Percentiles rank a stretch among this genome's conserved stretches.
Evolutionary conservation across 257 asterid genomes (phyloP).

Genomic region (Solanum neorickii): DNA sequence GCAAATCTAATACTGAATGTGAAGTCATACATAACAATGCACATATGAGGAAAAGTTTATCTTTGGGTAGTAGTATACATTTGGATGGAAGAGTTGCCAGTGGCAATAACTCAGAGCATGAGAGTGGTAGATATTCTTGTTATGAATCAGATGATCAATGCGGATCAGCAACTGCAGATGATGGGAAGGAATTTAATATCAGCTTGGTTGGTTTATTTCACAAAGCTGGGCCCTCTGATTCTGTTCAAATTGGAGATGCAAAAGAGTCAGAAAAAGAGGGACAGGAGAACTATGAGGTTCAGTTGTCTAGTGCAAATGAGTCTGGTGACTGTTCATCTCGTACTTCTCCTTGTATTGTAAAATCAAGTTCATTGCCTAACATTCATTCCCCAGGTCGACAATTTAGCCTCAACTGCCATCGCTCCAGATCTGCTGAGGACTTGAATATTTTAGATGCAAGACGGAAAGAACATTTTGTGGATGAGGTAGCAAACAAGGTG

Average conservation of each 20-base stretch:
- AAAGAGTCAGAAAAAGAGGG: slow-evolving; percentile 34
- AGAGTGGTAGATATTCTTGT: slow-evolving; percentile 30
- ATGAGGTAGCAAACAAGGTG: slow-evolving; percentile 21
- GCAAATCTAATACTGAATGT: slow-evolving; percentile 29
- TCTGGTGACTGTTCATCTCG: slow-evolving; percentile 32
- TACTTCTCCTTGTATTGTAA: slow-evolving; percentile 27
- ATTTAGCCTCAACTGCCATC: slow-evolving; percentile 11
- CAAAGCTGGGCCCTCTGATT: slow-evolving; percentile 41
- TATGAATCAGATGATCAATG: slow-evolving; percentile 37
- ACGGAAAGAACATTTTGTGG: slow-evolving; percentile 18
- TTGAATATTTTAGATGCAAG: slow-evolving; percentile 35
- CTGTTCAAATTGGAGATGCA: slow-evolving; percentile 46
- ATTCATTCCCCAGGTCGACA: slow-evolving; percentile 27
- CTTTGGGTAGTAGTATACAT: slow-evolving; percentile 60
- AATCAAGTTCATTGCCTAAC: slow-evolving; percentile 67
- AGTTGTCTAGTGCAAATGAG: slow-evolving; percentile 31
- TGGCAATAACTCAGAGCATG: slow-evolving; percentile 47
- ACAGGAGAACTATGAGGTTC: slow-evolving; percentile 27
- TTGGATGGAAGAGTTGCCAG: slow-evolving; percentile 38
- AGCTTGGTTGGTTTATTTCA: slow-evolving; percentile 31
- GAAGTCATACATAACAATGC: slow-evolving; percentile 14
- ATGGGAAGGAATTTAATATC: slow-evolving; percentile 20
- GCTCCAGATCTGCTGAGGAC: slow-evolving; percentile 64
- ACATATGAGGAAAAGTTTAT: slow-evolving; percentile 47
- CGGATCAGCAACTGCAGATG: slow-evolving; percentile 21